phyloP scores from a whole-genome alignment of 345 rosid species.

The Toxicodendron radicans region DNA sequence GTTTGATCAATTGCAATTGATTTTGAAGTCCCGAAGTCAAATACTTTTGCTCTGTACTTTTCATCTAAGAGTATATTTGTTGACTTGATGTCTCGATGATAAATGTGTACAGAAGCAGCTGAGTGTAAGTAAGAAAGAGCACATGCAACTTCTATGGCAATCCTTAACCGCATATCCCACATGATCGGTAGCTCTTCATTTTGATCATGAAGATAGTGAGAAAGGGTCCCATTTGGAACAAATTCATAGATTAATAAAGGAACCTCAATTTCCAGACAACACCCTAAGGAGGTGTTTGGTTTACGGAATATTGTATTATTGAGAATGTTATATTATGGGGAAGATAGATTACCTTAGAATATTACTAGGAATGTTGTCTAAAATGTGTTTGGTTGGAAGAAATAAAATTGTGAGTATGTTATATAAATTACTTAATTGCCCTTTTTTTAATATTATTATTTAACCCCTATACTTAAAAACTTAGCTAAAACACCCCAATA shows the following conservation, averaged over 20 bases:
- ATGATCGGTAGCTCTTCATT: neutral
- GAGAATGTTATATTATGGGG: no score
- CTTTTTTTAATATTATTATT: no score
- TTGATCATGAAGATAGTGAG: neutral
- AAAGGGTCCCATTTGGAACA: conserved; percentile 11
- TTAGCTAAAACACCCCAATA: no score
- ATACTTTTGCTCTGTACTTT: conserved; percentile 4
- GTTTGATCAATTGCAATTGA: conserved; percentile 7
- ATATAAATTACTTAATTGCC: no score
- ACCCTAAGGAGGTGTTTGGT: no score
- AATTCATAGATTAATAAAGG: neutral
- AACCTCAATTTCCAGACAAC: conserved; percentile 1
- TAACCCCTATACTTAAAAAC: no score
- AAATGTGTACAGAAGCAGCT: neutral
- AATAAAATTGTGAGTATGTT: no score
- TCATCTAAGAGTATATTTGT: conserved; percentile 13
- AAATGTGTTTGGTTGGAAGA: no score
- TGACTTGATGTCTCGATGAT: conserved; percentile 9
- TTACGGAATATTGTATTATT: no score
- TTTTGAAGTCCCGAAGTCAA: conserved; percentile 9
- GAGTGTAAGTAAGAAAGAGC: conserved; percentile 13
- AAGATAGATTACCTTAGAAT: no score
- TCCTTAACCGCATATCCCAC: neutral
- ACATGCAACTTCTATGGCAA: conserved; percentile 1
- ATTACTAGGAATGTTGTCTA: no score